Evolutionary conservation across 305 asterid genomes (phyloP), one percentile per base, ranked within the genome.

Genomic region (Solanum hybrid): DNA sequence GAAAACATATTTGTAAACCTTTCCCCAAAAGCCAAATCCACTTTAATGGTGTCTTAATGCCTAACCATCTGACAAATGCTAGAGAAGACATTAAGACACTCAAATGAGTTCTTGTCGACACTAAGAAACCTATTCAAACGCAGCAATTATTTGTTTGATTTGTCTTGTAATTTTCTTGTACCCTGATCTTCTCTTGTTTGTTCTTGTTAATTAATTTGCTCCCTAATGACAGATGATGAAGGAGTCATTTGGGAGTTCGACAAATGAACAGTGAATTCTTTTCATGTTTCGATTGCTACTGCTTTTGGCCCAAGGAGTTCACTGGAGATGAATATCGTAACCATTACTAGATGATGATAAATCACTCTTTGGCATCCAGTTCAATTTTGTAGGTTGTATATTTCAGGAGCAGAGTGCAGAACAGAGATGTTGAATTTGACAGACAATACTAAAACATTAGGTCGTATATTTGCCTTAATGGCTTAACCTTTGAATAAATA

Each of bases 231-330:
- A 96, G 96, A 97, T 94, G 98, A 96, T 90, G 96, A 95, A 92
- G 97, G 96, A 64, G 94, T 96, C 66, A 93, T 95, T 79, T 93
- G 96, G 96, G 98, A 95, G 90, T 95, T 94, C 11, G 95, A 93
- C 94, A 96, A 96, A 87, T 94, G 89, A 94, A 71, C 34, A 36
- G 35, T 46, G 10, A 34, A 6, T 32, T 36, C 42, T 72, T 87
- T 69, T 46, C 87, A 56, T 20, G 77, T 56, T 85, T 32, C 32
- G 29, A 31, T 10, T 84, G 20, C 40, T 3, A 10, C 20, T 1
- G 1, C 31, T 56, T 29, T 84, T 51, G n/a, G 3, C 1, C 20
- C 20, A 56, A 84, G 75, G 87, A 31, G 46, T 85, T 31, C 31
- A 31, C 31, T 3, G n/a, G 32, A 22, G 77, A 32, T 51, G 87